Conservation (phyloP, 139 green algal species). For the Closterium sp. region DNA sequence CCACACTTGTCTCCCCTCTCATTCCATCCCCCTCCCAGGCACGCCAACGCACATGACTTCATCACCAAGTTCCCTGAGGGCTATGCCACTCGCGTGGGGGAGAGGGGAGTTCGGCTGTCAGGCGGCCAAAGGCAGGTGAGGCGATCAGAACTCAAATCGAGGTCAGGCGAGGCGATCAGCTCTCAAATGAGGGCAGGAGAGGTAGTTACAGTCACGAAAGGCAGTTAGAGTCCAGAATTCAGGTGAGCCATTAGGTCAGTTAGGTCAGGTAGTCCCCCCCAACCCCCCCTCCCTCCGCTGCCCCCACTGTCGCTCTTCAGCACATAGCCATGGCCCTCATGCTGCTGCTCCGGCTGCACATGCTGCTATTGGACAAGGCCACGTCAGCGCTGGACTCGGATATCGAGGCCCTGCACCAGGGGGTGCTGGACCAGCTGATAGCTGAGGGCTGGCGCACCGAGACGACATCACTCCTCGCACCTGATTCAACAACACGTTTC, state of each 20-base stretch:
- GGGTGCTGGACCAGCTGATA: conserved; percentile 47
- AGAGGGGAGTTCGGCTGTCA: conserved; percentile 56
- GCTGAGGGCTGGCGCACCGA: conserved; percentile 23
- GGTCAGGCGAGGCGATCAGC: too few species aligned
- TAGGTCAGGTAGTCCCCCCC: too few species aligned
- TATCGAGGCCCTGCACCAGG: conserved; percentile 52
- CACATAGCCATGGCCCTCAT: conserved; percentile 57
- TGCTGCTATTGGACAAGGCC: conserved; percentile 61
- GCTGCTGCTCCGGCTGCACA: conserved; percentile 49
- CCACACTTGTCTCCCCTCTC: too few species aligned
- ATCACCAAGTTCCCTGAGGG: conserved; percentile 53
- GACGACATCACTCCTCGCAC: too few species aligned
- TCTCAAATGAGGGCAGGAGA: neutral
- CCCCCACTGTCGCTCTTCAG: neutral
- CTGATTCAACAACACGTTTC: too few species aligned
- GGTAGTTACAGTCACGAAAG: too few species aligned
- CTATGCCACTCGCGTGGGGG: conserved; percentile 55
- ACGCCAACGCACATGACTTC: conserved; percentile 60
- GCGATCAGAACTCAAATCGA: neutral
- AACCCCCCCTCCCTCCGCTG: too few species aligned
- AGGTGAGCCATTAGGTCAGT: too few species aligned
- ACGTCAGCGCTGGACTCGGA: conserved; percentile 61
- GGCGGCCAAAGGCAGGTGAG: conserved; percentile 53
- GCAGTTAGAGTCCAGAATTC: too few species aligned
- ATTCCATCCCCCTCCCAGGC: conserved; percentile 2